phyloP scores from a whole-genome alignment of 2,329 filamentous ascomycete species.

The Microsporum audouinii region DNA sequence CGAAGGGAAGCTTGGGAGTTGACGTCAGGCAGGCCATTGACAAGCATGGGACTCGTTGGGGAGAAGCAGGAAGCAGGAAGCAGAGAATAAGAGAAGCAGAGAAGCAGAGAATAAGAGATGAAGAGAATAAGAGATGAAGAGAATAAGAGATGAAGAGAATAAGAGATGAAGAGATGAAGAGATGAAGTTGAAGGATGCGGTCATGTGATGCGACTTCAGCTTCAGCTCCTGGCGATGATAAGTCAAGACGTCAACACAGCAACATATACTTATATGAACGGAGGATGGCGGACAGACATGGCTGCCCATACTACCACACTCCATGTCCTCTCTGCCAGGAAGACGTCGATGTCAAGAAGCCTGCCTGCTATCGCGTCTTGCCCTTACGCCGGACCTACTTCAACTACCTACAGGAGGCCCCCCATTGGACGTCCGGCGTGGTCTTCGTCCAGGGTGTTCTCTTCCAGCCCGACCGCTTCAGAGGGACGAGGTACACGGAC shows the following conservation, averaged over 20 bases:
- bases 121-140: no score
- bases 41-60: no score
- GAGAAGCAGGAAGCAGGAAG: no score
- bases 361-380: constrained; percentile 3
- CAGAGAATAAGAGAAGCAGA: no score
- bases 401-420: background rate
- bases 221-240: no score
- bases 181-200: background rate
- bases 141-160: no score
- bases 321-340: constrained; percentile 6
- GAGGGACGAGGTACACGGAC: background rate
- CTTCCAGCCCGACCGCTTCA: background rate
- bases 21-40: background rate
- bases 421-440: background rate
- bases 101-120: no score
- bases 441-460: background rate
- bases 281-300: background rate
- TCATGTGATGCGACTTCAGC: background rate
- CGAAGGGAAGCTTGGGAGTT: background rate
- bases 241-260: no score
- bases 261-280: no score
- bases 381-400: background rate
- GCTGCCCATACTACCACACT: background rate
- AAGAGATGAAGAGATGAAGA: background rate
- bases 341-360: background rate